phyloP scores from a whole-genome alignment of 1,284 basidiomycete genomes.

The Irpex sp. region DNA sequence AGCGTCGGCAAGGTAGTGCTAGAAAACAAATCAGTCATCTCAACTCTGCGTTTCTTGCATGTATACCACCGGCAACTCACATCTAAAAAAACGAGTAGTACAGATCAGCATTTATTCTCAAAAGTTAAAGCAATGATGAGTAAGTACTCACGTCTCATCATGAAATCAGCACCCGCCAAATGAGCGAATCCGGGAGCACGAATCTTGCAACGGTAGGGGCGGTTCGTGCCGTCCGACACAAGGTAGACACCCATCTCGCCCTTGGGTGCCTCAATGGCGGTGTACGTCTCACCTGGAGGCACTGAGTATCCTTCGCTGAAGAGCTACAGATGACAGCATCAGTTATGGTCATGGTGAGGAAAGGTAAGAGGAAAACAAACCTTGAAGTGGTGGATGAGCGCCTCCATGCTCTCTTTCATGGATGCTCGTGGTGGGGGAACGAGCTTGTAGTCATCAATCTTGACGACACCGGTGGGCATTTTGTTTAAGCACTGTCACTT shows the following conservation, averaged over 20 bases:
- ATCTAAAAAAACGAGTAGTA: constrained; percentile 36
- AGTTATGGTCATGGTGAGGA: constrained; percentile 3
- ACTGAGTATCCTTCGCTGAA: constrained; percentile 98
- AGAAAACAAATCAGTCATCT: constrained; percentile 20
- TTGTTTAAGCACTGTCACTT: constrained; percentile 84
- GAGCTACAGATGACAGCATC: constrained; percentile 43
- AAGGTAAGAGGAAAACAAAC: constrained; percentile 32
- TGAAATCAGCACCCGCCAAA: constrained; percentile 89
- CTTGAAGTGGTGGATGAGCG: constrained; percentile 98
- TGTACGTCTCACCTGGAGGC: constrained; percentile 97
- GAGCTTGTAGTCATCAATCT: constrained; percentile 97
- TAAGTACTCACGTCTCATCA: constrained; percentile 76
- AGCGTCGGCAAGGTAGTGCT: constrained; percentile 90
- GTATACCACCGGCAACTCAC: constrained; percentile 33
- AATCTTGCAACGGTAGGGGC: constrained; percentile 93
- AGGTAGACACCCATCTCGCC: constrained; percentile 98
- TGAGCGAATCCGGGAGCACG: constrained; percentile 93
- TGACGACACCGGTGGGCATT: constrained; percentile 91
- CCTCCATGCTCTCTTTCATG: constrained; percentile 99
- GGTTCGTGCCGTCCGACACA: constrained; percentile 91
- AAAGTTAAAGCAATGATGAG: not conserved
- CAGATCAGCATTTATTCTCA: not conserved
- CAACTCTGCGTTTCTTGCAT: constrained; percentile 2
- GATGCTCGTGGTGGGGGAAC: constrained; percentile 94
- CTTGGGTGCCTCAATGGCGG: constrained; percentile 97